These are phyloP conservation scores for Cupressus sempervirens DNA, from an alignment of 75 land plant genomes.

Conservation along the genomic window DNA sequence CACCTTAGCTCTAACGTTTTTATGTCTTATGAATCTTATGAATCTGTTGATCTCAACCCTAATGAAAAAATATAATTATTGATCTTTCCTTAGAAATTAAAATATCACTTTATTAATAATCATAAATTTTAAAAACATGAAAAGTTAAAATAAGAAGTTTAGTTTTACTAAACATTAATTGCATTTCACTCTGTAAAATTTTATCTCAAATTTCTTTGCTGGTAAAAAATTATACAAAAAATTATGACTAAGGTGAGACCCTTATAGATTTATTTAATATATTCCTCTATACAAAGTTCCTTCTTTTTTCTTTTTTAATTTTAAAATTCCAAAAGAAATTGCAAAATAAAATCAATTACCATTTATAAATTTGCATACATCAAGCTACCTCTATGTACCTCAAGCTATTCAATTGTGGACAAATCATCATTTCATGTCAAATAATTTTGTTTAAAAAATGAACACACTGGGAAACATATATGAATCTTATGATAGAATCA, in stretches of 20 bases:
- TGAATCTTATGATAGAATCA: no score
- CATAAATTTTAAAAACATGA: not conserved
- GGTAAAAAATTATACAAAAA: no score
- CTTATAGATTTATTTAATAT: not conserved
- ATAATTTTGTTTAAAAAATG: not conserved
- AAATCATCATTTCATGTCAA: not conserved
- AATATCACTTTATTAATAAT: not conserved
- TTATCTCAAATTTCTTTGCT: not conserved
- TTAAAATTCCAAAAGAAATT: not conserved
- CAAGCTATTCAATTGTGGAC: not conserved
- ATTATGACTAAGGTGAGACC: not conserved
- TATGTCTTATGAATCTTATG: no score
- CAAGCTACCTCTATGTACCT: not conserved
- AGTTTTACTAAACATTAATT: not conserved
- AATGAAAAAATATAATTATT: not conserved
- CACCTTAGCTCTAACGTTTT: no score
- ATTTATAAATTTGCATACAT: not conserved
- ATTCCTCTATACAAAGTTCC: not conserved
- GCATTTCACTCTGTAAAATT: not conserved
- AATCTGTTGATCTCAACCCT: no score
- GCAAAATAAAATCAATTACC: not conserved
- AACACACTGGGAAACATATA: no score
- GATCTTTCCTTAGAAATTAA: not conserved
- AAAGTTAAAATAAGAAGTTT: not conserved
- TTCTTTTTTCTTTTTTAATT: not conserved